Percentiles rank a stretch among this genome's conserved stretches.
Evolutionary conservation across 352 stramenopile species (phyloP).

Genomic region (Phytophthora sp.): DNA sequence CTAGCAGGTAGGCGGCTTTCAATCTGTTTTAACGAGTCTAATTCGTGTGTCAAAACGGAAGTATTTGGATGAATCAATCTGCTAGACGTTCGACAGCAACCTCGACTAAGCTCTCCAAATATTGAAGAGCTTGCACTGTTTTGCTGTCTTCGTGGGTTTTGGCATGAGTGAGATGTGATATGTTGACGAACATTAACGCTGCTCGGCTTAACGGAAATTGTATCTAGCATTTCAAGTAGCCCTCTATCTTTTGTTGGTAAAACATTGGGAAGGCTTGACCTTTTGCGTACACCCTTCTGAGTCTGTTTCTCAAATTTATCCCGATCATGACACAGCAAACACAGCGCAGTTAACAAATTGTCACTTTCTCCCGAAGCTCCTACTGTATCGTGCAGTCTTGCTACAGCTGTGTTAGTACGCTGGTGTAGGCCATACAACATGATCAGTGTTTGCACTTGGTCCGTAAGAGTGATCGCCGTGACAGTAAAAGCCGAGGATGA

Average conservation of each 20-base stretch:
- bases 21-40: background rate
- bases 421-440: slow-evolving; percentile 13
- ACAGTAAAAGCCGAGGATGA: background rate
- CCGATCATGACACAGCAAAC: background rate
- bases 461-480: slow-evolving; percentile 4
- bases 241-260: background rate
- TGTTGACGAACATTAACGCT: background rate
- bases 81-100: background rate
- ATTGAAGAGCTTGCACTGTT: background rate
- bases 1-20: background rate
- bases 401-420: background rate
- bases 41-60: background rate
- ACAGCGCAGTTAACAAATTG: background rate
- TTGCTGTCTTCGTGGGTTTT: too few relatives aligned
- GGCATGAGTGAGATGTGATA: background rate
- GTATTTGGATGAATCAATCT: background rate
- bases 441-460: slow-evolving; percentile 2
- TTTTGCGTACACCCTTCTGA: background rate
- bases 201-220: background rate
- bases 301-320: slow-evolving; percentile 1
- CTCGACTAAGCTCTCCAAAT: background rate
- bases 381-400: background rate
- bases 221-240: background rate
- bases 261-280: background rate
- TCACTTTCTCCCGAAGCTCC: background rate